A percentile compares a stretch with the other conserved stretches of the same genome.
Evolutionary conservation across 108 stramenopile species (phyloP).

Genomic region (Pelagomonas calceolata): DNA sequence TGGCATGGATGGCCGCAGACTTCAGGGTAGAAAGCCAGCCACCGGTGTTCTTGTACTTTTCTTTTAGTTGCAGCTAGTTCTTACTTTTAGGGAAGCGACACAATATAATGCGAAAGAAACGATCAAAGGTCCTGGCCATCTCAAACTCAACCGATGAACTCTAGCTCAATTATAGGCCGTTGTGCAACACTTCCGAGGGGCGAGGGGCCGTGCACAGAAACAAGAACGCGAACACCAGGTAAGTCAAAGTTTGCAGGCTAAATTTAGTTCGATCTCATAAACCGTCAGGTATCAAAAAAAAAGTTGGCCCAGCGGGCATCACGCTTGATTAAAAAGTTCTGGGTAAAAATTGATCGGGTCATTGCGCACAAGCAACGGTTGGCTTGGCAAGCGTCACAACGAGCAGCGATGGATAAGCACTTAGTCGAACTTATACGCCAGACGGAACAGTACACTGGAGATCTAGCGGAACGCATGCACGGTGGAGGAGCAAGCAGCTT

Average conservation of each 20-base stretch:
- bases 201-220: neutral
- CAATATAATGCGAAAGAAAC: too few relatives aligned
- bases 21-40: constrained; percentile 28
- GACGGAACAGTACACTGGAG: constrained; percentile 54
- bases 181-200: neutral
- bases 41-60: too few relatives aligned
- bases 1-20: constrained; percentile 50
- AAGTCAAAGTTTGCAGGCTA: too few relatives aligned
- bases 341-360: constrained; percentile 67
- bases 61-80: too few relatives aligned
- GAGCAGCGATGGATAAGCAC: constrained; percentile 71
- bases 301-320: too few relatives aligned
- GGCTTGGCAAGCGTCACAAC: constrained; percentile 43
- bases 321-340: constrained; percentile 33
- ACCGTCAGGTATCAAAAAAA: too few relatives aligned
- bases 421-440: constrained; percentile 61
- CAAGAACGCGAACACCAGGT: too few relatives aligned
- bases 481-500: neutral
- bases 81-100: too few relatives aligned
- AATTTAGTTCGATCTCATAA: too few relatives aligned
- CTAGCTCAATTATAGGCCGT: too few relatives aligned
- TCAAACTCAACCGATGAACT: too few relatives aligned
- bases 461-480: constrained; percentile 1
- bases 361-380: constrained; percentile 64
- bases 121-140: too few relatives aligned